These are phyloP conservation scores for Ogataea parapolymorpha DNA, from an alignment of 805 yeast species.

Conservation along the genomic window DNA sequence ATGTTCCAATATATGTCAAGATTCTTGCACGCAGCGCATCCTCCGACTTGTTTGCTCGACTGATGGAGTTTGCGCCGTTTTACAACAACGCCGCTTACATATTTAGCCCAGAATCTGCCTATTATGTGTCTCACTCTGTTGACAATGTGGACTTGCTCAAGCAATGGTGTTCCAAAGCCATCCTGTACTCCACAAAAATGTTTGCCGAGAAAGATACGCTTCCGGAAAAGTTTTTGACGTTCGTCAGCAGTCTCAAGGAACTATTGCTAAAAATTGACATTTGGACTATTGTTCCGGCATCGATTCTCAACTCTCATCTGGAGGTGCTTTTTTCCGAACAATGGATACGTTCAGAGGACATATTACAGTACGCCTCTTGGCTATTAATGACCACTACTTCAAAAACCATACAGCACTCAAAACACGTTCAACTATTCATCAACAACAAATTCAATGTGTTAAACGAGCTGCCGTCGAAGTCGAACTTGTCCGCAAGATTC, in stretches of 20 bases:
- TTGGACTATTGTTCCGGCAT: constrained; percentile 41
- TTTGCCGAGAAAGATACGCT: constrained; percentile 47
- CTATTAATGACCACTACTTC: constrained; percentile 38
- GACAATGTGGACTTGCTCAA: constrained; percentile 25
- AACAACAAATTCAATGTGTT: constrained; percentile 47
- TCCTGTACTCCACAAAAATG: constrained; percentile 59
- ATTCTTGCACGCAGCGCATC: background rate
- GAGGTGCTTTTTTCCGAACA: constrained; percentile 51
- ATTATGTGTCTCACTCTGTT: constrained; percentile 5
- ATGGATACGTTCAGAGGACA: constrained; percentile 43
- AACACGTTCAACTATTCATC: constrained; percentile 59
- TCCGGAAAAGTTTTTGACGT: constrained; percentile 29
- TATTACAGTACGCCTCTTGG: constrained; percentile 45
- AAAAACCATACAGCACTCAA: constrained; percentile 41
- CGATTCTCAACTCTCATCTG: constrained; percentile 57
- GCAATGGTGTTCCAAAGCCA: constrained; percentile 56
- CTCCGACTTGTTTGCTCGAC: constrained; percentile 3
- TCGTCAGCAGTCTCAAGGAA: constrained; percentile 31
- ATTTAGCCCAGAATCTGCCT: constrained; percentile 26
- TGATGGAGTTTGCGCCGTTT: constrained; percentile 29
- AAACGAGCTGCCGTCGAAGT: constrained; percentile 22
- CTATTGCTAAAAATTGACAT: constrained; percentile 32
- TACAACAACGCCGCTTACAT: constrained; percentile 30
- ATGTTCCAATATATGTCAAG: background rate
- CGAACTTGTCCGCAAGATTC: constrained; percentile 32